Percentiles rank a stretch among this genome's conserved stretches.
These are phyloP conservation scores for Thalassiosira sp. DNA, from an alignment of 352 stramenopile species.

Conservation along the genomic window DNA sequence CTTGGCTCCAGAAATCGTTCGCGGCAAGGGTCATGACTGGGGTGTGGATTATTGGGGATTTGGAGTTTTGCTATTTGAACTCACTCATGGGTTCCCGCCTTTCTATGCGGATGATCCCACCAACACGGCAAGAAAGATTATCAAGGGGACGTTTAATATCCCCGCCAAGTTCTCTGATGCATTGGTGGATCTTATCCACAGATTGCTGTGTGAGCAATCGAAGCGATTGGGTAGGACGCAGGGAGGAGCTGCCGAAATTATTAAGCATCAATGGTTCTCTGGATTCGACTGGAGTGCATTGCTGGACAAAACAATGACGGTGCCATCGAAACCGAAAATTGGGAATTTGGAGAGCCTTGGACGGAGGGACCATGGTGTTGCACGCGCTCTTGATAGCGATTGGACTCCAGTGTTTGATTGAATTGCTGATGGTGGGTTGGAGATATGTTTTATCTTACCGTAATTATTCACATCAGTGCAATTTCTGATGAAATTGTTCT, in stretches of 20 bases:
- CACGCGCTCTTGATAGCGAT: background rate
- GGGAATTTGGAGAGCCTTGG: background rate
- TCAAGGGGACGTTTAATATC: slow-evolving; percentile 86
- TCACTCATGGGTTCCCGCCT: slow-evolving; percentile 62
- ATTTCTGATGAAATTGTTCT: no score
- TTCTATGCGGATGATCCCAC: slow-evolving; percentile 89
- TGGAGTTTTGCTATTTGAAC: slow-evolving; percentile 66
- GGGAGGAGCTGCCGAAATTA: slow-evolving; percentile 84
- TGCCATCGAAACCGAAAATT: slow-evolving; percentile 23
- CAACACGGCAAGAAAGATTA: slow-evolving; percentile 90
- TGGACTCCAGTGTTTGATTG: background rate
- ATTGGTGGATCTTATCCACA: slow-evolving; percentile 84
- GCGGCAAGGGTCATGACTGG: slow-evolving; percentile 92
- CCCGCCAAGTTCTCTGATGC: slow-evolving; percentile 80
- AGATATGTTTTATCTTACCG: background rate
- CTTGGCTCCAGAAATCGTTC: slow-evolving; percentile 88
- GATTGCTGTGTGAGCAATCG: slow-evolving; percentile 86
- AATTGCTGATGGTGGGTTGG: background rate
- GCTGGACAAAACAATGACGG: slow-evolving; percentile 23
- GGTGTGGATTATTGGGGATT: slow-evolving; percentile 85
- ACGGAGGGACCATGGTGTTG: no score
- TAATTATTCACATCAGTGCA: no score
- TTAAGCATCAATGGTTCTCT: slow-evolving; percentile 86
- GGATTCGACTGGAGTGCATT: slow-evolving; percentile 88
- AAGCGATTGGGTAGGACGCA: slow-evolving; percentile 84